Evolutionary conservation across 192 early-diverging fungal genomes (phyloP).

Genomic region (Entomortierella beljakovae): DNA sequence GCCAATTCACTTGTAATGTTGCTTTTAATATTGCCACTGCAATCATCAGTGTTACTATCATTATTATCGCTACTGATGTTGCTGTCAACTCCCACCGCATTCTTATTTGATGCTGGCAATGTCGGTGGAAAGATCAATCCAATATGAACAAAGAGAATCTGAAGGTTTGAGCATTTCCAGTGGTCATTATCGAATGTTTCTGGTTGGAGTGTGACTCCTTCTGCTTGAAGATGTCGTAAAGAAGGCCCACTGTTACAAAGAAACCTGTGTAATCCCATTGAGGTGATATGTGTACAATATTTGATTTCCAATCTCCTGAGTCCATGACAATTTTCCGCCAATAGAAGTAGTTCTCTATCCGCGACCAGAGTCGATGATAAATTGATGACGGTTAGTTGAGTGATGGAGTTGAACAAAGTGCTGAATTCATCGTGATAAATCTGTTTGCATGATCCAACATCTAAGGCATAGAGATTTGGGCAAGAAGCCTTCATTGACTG

Average conservation of each 20-base stretch:
- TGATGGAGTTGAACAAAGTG: conserved; percentile 15
- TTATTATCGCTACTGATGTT: neutral
- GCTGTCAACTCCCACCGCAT: neutral
- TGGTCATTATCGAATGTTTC: conserved; percentile 19
- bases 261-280: conserved; percentile 31
- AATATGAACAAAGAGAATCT: conserved; percentile 44
- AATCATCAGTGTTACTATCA: neutral
- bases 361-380: conserved; percentile 29
- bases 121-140: conserved; percentile 25
- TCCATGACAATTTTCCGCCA: conserved; percentile 30
- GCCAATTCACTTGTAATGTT: neutral
- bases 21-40: neutral
- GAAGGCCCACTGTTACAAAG: conserved; percentile 18
- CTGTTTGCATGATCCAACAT: conserved; percentile 48
- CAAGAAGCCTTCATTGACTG: conserved; percentile 11
- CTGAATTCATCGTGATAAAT: conserved; percentile 21
- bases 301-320: conserved; percentile 33
- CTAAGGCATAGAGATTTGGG: conserved; percentile 31
- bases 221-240: conserved; percentile 31
- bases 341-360: conserved; percentile 14
- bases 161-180: conserved; percentile 40
- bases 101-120: neutral
- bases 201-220: conserved; percentile 41
- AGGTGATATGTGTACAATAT: conserved; percentile 46
- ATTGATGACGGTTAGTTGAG: conserved; percentile 30